These are phyloP conservation scores for Russula abietina DNA, from an alignment of 768 basidiomycete genomes.

Conservation along the genomic window DNA sequence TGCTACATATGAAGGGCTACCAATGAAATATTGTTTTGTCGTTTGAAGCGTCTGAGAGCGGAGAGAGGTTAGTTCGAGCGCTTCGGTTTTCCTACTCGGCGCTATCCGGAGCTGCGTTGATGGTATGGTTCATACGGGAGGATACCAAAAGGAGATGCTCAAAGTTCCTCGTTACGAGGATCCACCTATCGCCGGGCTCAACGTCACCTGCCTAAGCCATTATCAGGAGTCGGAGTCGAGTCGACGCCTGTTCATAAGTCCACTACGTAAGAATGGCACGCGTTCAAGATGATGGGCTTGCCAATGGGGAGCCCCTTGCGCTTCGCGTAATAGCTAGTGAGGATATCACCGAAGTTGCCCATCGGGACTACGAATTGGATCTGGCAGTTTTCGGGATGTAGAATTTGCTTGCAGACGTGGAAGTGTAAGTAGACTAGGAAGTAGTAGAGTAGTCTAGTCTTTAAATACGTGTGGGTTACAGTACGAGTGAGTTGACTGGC, in stretches of 20 bases:
- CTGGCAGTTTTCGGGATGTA: slow-evolving; percentile 37
- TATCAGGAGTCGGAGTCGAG: slow-evolving; percentile 39
- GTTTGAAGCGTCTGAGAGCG: too few species aligned
- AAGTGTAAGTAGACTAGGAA: slow-evolving; percentile 96
- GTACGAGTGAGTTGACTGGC: slow-evolving; percentile 89
- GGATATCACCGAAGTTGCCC: slow-evolving; percentile 96
- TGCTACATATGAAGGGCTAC: too few species aligned
- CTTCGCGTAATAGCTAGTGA: slow-evolving; percentile 96
- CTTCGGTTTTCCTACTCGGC: too few species aligned
- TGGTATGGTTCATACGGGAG: too few species aligned
- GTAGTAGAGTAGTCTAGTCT: too few species aligned
- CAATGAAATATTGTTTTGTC: too few species aligned
- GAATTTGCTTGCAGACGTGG: slow-evolving; percentile 55
- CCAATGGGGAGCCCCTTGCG: slow-evolving; percentile 86
- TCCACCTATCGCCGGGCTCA: slow-evolving; percentile 99
- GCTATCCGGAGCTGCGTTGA: slow-evolving; percentile 35
- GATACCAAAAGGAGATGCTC: slow-evolving; percentile 94
- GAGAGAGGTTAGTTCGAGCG: too few species aligned
- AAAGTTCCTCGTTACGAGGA: slow-evolving; percentile 95
- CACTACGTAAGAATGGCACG: slow-evolving; percentile 87
- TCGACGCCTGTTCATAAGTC: slow-evolving; percentile 83
- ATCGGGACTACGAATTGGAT: slow-evolving; percentile 95
- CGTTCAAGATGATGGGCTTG: slow-evolving; percentile 84
- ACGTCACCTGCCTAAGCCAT: slow-evolving; percentile 58
- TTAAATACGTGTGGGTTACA: too few species aligned